Conservation (phyloP, 2,329 filamentous ascomycete genomes). For the Drechslera avenae region DNA sequence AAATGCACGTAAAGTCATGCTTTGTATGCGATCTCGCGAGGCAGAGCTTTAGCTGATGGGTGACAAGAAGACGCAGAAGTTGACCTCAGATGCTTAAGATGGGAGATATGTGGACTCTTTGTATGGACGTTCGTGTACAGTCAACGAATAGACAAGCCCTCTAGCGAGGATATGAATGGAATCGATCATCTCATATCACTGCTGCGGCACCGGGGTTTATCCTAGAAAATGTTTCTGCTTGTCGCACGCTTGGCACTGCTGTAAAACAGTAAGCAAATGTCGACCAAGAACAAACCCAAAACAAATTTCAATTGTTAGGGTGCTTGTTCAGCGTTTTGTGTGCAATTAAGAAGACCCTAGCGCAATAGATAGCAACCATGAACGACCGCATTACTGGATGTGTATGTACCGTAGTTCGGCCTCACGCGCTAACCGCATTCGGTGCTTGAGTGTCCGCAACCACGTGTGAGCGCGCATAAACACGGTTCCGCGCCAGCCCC, state of each 20-base stretch:
- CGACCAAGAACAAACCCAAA: no score
- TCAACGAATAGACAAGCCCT: no score
- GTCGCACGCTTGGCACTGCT: no score
- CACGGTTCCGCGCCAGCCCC: no score
- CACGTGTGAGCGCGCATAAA: slow-evolving; percentile 4
- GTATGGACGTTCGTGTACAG: no score
- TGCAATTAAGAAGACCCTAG: neutral
- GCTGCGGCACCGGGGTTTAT: no score
- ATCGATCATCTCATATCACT: no score
- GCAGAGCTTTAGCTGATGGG: neutral
- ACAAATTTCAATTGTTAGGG: neutral
- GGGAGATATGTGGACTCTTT: no score
- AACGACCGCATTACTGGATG: neutral
- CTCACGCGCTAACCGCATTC: slow-evolving; percentile 8
- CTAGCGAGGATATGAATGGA: no score
- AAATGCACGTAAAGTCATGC: neutral
- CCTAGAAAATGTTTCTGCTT: no score
- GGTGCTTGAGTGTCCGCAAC: slow-evolving; percentile 3
- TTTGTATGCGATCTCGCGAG: neutral
- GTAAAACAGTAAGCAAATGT: no score
- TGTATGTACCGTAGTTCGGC: neutral
- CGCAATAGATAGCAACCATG: neutral
- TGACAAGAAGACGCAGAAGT: neutral
- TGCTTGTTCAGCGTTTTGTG: neutral
- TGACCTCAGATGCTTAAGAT: no score